Evolutionary conservation across 768 basidiomycete species (phyloP).

Genomic region (Suillus americanus): DNA sequence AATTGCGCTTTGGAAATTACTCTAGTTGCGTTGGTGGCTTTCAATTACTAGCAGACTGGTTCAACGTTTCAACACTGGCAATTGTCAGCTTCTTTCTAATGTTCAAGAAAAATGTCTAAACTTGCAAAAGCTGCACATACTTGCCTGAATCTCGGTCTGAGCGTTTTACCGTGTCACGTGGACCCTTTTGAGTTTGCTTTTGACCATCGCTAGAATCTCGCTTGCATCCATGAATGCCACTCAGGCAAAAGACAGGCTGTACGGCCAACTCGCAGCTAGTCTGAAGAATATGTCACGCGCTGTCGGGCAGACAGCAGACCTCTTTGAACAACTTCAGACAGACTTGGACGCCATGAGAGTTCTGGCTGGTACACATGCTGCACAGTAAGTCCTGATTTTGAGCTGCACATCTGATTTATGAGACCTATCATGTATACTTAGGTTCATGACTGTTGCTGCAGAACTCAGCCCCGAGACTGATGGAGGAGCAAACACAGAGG

Average conservation of each 20-base stretch:
- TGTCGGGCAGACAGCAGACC: constrained; percentile 69
- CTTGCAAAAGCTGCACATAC: neutral
- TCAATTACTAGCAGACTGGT: neutral
- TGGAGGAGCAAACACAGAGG: neutral
- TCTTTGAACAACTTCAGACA: constrained; percentile 73
- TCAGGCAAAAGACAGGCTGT: constrained; percentile 79
- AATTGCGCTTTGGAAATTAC: neutral
- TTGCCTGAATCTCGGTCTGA: neutral
- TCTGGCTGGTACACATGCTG: constrained; percentile 76
- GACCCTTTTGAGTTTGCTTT: neutral
- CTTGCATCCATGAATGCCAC: constrained; percentile 50
- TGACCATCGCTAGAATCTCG: neutral
- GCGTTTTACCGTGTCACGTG: neutral
- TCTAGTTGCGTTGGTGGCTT: neutral
- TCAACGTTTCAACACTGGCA: neutral
- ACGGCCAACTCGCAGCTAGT: constrained; percentile 70
- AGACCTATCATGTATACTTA: constrained; percentile 17
- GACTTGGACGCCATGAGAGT: constrained; percentile 79
- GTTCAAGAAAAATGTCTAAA: neutral
- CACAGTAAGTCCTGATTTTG: constrained; percentile 57
- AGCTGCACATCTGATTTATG: neutral
- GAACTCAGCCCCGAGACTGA: constrained; percentile 34
- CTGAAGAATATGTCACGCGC: constrained; percentile 67
- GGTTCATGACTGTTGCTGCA: constrained; percentile 52
- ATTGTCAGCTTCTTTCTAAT: neutral